Conservation (phyloP, 352 stramenopile genomes). For the Pythium dissimile region DNA sequence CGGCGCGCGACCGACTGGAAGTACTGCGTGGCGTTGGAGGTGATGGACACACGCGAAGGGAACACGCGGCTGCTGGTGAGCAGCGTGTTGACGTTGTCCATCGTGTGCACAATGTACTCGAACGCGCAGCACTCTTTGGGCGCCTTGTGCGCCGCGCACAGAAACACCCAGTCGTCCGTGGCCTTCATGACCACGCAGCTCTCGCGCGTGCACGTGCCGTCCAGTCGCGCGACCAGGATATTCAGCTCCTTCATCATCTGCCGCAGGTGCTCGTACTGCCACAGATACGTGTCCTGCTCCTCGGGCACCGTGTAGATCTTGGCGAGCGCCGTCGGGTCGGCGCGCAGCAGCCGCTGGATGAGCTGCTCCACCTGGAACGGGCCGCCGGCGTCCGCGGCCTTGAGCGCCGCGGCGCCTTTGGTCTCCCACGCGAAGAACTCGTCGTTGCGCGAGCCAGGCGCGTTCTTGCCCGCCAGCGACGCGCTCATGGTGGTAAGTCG, state of each 20-base stretch:
- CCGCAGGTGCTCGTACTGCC: slow-evolving; percentile 83
- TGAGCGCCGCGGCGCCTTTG: neutral
- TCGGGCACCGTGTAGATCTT: slow-evolving; percentile 74
- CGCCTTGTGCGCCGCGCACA: slow-evolving; percentile 79
- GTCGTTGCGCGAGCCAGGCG: slow-evolving; percentile 65
- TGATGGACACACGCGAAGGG: slow-evolving; percentile 72
- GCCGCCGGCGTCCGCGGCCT: slow-evolving; percentile 33
- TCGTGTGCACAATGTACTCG: slow-evolving; percentile 84
- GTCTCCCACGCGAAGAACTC: slow-evolving; percentile 81
- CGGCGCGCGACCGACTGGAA: slow-evolving; percentile 80
- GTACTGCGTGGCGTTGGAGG: slow-evolving; percentile 78
- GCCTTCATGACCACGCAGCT: slow-evolving; percentile 78
- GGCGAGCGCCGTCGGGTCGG: slow-evolving; percentile 47
- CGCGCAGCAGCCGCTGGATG: slow-evolving; percentile 69
- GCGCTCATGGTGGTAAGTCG: neutral
- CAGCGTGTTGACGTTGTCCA: slow-evolving; percentile 86
- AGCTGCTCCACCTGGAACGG: slow-evolving; percentile 76
- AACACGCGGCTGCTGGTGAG: slow-evolving; percentile 81
- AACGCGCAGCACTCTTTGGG: slow-evolving; percentile 83
- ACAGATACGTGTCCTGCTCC: slow-evolving; percentile 80
- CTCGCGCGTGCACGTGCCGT: slow-evolving; percentile 65
- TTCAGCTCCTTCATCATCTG: slow-evolving; percentile 86
- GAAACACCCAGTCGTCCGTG: slow-evolving; percentile 84
- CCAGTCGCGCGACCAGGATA: slow-evolving; percentile 60
- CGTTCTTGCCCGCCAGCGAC: slow-evolving; percentile 60